phyloP scores from a whole-genome alignment of 2,329 filamentous ascomycete species.

The Epichloe scottii region DNA sequence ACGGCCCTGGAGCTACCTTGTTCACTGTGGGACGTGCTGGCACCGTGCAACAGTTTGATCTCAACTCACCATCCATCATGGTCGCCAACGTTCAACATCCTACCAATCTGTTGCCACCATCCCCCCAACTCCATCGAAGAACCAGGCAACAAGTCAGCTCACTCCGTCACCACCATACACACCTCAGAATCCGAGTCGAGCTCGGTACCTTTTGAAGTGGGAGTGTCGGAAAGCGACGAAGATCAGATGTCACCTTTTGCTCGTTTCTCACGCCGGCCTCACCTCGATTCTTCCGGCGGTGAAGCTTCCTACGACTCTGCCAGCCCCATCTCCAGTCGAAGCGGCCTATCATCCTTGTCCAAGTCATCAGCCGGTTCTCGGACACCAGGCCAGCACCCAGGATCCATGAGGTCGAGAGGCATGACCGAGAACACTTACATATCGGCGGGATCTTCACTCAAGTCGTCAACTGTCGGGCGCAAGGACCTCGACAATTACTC shows the following conservation, averaged over 20 bases:
- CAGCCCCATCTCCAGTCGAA: slow-evolving; percentile 54
- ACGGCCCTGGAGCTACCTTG: slow-evolving; percentile 78
- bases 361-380: slow-evolving; percentile 43
- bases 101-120: slow-evolving; percentile 65
- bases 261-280: slow-evolving; percentile 60
- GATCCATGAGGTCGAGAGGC: slow-evolving; percentile 39
- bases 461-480: slow-evolving; percentile 20
- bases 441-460: slow-evolving; percentile 45
- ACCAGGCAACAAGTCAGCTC: slow-evolving; percentile 39
- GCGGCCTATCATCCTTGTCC: slow-evolving; percentile 46
- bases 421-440: slow-evolving; percentile 56
- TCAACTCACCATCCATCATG: slow-evolving; percentile 69
- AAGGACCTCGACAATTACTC: slow-evolving; percentile 42
- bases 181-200: slow-evolving; percentile 42
- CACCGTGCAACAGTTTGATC: slow-evolving; percentile 88
- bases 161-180: slow-evolving; percentile 32
- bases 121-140: slow-evolving; percentile 74
- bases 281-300: slow-evolving; percentile 44
- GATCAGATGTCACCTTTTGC: slow-evolving; percentile 65
- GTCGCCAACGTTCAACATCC: slow-evolving; percentile 81
- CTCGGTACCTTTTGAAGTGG: slow-evolving; percentile 42
- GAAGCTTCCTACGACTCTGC: slow-evolving; percentile 45
- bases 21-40: slow-evolving; percentile 84
- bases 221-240: slow-evolving; percentile 62
- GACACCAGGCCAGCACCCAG: slow-evolving; percentile 34